Evolutionary conservation across 106 monocot genomes (phyloP), one percentile per base, ranked within the genome.

Genomic region (Dendrobium huoshanense): DNA sequence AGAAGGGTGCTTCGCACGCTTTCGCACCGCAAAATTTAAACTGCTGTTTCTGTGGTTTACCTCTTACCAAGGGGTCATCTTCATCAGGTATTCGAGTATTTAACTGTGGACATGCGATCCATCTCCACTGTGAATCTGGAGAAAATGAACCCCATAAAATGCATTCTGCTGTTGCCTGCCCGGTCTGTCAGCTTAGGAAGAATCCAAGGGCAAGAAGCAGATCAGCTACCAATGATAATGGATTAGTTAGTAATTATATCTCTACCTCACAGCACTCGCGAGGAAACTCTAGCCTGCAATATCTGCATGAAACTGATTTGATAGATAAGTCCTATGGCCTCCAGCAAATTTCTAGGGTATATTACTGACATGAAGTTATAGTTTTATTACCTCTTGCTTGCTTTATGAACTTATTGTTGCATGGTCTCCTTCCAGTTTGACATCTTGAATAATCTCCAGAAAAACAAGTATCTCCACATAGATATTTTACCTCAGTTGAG

Each of bases 31-130:
- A 95, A 42, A 84, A 80, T 79, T 85, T 87, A 64, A 49, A 56
- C 31, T 95, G 99, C 75, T 95, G 95, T 68, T 83, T 95, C 73
- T 99, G 99, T 80, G 87, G 90, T 65, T 87, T 85, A 31, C 85
- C 87, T 41, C 91, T 99, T 55, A 85, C 85, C 42, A 99, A 99
- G 80, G 83, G 76, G 13, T 84, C 87, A 24, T 82, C 89, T 70
- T 75, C 78, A 67, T 89, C 84, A 2, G 85, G 88, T 43, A 82
- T 99, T 79, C 82, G 93, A 58, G 45, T 99, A 41, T 99, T 86
- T 83, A 99, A 59, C 74, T 99, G 99, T 85, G 95, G 99, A 49
- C 99, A 99, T 79, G 83, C 91, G 82, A 91, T 83, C 11, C 99
- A 99, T 93, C 91, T 99, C 55, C 86, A 89, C 19, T 99, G 95